Base-by-base conservation (phyloP, 2,329 filamentous ascomycete genomes). In the Calonectria crousiana region DNA sequence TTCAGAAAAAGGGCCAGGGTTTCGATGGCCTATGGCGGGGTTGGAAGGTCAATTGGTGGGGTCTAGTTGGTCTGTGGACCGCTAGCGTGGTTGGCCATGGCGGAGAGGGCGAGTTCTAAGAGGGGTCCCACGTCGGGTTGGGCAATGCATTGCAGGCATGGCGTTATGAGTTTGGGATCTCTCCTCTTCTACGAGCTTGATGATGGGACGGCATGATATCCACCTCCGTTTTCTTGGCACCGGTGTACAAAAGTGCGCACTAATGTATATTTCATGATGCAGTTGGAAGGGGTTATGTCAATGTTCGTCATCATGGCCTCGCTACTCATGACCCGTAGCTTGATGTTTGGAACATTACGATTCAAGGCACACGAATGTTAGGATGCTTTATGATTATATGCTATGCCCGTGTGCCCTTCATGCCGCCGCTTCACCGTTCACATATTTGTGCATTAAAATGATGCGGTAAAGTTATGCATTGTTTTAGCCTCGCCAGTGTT, bases 21-120 rank as follows among this genome's bases (percentile, higher is more conserved):
- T 82, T 93, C 11, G 88, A 92, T 52, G 93, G 93, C 0, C 86
- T 95, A 16, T 94, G 93, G 89, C 87, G 93, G 38, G 93, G 93
- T 0, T 95, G 93, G 93, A 92, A 94, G 82, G 92, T 95, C 47
- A 94, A 92, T 73, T 94, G 94, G 87, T 95, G 93, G 93, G 93
- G 93, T 0, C 83, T 95, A 9, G 91, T 95, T 14, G 93, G 93
- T 11, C 88, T 95, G 13, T 95, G 93, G 93, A 91, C 92, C 10
- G 93, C 93, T 30, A 90, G 91, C 44, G 88, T 93, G 30, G 84
- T 94, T 58, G 91, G 91, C 13, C 89, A 87, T 52, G 90, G 90
- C 30, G 91, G 91, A 38, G 91, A 92, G 74, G 91, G 90, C 69
- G 89, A 92, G 81, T 92, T 92, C 73, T 92, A 82, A 84, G 82